These are phyloP conservation scores for Saturnispora galanensis DNA, from an alignment of 805 yeast genomes.

Conservation along the genomic window DNA sequence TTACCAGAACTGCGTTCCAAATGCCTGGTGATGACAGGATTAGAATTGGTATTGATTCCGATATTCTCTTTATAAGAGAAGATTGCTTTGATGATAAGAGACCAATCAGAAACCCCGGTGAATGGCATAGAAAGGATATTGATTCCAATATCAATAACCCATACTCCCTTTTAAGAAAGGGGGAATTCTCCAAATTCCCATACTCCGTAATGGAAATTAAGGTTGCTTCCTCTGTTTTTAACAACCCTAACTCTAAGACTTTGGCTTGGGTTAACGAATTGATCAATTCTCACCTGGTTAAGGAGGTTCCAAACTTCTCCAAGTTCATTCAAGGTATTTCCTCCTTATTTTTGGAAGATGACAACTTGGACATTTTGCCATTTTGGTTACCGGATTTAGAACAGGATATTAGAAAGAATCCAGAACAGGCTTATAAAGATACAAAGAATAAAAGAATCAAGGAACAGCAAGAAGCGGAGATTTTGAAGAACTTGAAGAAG, in stretches of 20 bases:
- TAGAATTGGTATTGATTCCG: slow-evolving; percentile 83
- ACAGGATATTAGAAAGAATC: slow-evolving; percentile 62
- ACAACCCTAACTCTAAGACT: slow-evolving; percentile 40
- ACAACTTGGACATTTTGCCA: slow-evolving; percentile 80
- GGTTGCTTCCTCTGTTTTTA: slow-evolving; percentile 31
- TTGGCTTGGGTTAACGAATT: slow-evolving; percentile 78
- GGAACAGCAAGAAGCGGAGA: slow-evolving; percentile 32
- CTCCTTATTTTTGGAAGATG: slow-evolving; percentile 79
- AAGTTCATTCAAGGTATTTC: slow-evolving; percentile 92
- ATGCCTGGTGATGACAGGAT: slow-evolving; percentile 95
- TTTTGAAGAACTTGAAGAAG: slow-evolving; percentile 31
- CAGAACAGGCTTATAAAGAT: slow-evolving; percentile 68
- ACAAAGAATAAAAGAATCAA: slow-evolving; percentile 44
- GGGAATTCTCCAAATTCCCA: slow-evolving; percentile 79
- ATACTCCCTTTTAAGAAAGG: slow-evolving; percentile 65
- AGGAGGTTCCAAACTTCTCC: slow-evolving; percentile 89
- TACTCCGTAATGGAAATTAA: slow-evolving; percentile 84
- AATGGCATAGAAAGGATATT: slow-evolving; percentile 89
- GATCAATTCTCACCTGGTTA: slow-evolving; percentile 72
- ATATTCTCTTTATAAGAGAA: slow-evolving; percentile 79
- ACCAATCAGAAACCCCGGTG: slow-evolving; percentile 80
- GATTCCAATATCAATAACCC: slow-evolving; percentile 70
- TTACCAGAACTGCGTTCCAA: slow-evolving; percentile 92
- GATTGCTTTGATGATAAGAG: slow-evolving; percentile 75
- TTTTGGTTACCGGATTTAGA: slow-evolving; percentile 93